A percentile compares a stretch with the other conserved stretches of the same genome.
Conservation (phyloP, 139 green algal species). For the Trebouxia sp. region DNA sequence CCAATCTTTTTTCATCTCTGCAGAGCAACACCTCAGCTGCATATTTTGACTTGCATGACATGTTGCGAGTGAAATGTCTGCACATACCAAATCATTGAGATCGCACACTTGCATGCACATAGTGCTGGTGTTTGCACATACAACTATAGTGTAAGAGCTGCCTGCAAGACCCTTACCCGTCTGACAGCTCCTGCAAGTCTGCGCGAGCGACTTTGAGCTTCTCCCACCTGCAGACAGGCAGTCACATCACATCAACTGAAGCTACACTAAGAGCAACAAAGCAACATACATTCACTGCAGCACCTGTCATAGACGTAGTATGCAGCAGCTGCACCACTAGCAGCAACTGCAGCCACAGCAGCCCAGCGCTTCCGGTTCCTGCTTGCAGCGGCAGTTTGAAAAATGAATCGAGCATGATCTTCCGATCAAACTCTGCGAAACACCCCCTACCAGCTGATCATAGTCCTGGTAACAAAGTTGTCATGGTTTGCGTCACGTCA, state of each 20-base stretch:
- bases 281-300: too few relatives aligned
- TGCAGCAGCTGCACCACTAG: conserved; percentile 6
- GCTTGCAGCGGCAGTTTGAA: too few relatives aligned
- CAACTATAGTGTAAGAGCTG: neutral
- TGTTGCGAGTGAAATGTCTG: too few relatives aligned
- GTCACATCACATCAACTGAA: neutral
- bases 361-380: conserved; percentile 6
- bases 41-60: too few relatives aligned
- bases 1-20: neutral
- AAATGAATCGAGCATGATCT: too few relatives aligned
- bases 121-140: neutral
- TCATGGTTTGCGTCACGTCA: too few relatives aligned
- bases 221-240: neutral
- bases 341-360: neutral
- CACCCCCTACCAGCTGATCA: neutral
- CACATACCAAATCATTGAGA: too few relatives aligned
- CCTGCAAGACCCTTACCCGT: neutral
- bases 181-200: neutral
- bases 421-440: too few relatives aligned
- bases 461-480: neutral
- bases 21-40: neutral
- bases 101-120: neutral
- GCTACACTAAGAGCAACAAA: neutral
- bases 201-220: neutral
- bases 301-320: conserved; percentile 20